These are phyloP conservation scores for Pichia sp. DNA, from an alignment of 1,139 yeast genomes.

Conservation along the genomic window DNA sequence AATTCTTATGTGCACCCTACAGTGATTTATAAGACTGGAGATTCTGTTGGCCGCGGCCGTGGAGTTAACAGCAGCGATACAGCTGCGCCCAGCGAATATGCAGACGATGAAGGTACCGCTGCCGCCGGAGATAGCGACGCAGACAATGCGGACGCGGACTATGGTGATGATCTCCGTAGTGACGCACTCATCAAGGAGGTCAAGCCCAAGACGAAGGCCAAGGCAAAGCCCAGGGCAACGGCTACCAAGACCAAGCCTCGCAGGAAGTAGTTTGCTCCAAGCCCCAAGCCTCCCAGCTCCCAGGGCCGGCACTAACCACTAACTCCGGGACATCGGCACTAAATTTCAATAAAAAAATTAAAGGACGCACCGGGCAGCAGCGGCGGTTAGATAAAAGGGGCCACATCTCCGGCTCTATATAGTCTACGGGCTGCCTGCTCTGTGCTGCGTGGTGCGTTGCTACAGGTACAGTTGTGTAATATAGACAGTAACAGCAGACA, in stretches of 20 bases:
- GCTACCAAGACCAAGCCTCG: background rate
- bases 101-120: slow-evolving; percentile 42
- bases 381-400: background rate
- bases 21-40: slow-evolving; percentile 70
- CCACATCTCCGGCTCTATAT: background rate
- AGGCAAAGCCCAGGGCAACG: background rate
- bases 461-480: background rate
- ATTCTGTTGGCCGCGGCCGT: slow-evolving; percentile 36
- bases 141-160: slow-evolving; percentile 32
- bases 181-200: slow-evolving; percentile 27
- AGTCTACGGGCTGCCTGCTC: background rate
- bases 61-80: background rate
- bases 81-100: slow-evolving; percentile 20
- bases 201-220: slow-evolving; percentile 1
- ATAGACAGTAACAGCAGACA: background rate
- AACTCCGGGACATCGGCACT: background rate
- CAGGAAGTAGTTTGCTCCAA: no score
- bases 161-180: slow-evolving; percentile 35
- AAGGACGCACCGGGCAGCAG: background rate
- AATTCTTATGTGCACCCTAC: slow-evolving; percentile 75
- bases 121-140: slow-evolving; percentile 31
- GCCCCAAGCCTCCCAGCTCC: no score
- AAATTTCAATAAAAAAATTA: background rate
- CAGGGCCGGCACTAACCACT: no score
- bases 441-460: background rate